Evolutionary conservation across 305 asterid genomes (phyloP).

Genomic region (Rubia balearica): DNA sequence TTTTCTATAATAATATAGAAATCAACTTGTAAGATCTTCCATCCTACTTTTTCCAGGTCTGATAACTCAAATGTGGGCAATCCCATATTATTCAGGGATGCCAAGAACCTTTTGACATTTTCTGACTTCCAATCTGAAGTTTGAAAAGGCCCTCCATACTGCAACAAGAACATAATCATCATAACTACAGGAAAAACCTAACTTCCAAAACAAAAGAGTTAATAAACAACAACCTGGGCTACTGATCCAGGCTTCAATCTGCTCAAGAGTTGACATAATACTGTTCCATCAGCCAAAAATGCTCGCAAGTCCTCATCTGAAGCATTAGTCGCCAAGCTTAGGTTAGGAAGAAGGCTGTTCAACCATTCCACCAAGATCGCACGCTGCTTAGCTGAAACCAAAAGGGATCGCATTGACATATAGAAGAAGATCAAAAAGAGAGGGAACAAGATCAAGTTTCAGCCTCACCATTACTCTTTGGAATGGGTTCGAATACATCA

Average conservation of each 20-base stretch:
- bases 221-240: constrained; percentile 46
- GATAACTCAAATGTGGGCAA: constrained; percentile 59
- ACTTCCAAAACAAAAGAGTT: neutral
- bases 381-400: constrained; percentile 52
- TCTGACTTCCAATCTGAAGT: constrained; percentile 30
- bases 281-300: constrained; percentile 59
- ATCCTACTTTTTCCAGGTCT: constrained; percentile 67
- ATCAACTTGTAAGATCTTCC: neutral
- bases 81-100: constrained; percentile 63
- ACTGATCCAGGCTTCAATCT: constrained; percentile 69
- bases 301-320: constrained; percentile 70
- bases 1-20: neutral
- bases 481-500: constrained; percentile 55
- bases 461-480: constrained; percentile 51
- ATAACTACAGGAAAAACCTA: neutral
- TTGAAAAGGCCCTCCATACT: constrained; percentile 35
- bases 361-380: constrained; percentile 66
- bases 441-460: neutral
- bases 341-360: constrained; percentile 52
- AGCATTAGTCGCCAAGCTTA: constrained; percentile 48
- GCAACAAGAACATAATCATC: constrained; percentile 1
- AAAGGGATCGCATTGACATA: neutral
- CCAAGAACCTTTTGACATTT: constrained; percentile 51
- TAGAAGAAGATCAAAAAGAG: neutral
- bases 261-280: constrained; percentile 57